Percentiles rank a stretch among this genome's conserved stretches.
These are phyloP conservation scores for Sergeia podlipaevii DNA, from an alignment of 208 protist genomes.

Conservation along the genomic window DNA sequence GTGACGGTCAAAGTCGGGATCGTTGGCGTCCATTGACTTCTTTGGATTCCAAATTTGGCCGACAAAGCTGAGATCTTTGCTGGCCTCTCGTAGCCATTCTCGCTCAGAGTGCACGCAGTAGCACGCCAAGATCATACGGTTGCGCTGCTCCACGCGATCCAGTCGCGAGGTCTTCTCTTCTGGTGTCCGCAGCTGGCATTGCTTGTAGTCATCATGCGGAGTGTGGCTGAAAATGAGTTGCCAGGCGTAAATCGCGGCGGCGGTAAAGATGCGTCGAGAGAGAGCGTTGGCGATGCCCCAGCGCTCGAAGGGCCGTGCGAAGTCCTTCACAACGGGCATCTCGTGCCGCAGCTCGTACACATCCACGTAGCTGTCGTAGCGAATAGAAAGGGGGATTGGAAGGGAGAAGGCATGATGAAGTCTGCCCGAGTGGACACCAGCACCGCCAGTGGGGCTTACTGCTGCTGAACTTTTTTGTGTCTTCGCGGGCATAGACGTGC, in stretches of 20 bases:
- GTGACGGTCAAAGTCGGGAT: conserved; percentile 70
- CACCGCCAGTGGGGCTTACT: no score
- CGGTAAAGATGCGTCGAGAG: conserved; percentile 57
- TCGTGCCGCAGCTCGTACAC: conserved; percentile 48
- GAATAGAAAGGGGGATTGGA: conserved; percentile 27
- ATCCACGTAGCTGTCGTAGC: conserved; percentile 61
- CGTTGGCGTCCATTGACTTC: conserved; percentile 60
- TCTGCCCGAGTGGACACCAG: no score
- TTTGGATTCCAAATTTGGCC: conserved; percentile 76
- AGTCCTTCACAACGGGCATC: conserved; percentile 39
- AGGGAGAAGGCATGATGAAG: no score
- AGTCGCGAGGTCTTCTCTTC: conserved; percentile 66
- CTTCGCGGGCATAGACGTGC: no score
- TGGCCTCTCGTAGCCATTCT: conserved; percentile 86
- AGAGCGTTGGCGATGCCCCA: conserved; percentile 70
- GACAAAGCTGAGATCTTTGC: conserved; percentile 78
- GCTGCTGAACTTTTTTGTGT: no score
- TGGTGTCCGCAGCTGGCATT: conserved; percentile 55
- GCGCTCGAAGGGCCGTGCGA: conserved; percentile 72
- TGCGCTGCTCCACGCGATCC: conserved; percentile 80
- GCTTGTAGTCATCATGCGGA: conserved; percentile 87
- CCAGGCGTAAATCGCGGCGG: conserved; percentile 86
- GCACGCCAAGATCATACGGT: conserved; percentile 88
- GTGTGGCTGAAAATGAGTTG: conserved; percentile 90
- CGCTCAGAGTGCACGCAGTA: conserved; percentile 74